Percentiles rank a stretch among this genome's conserved stretches.
phyloP scores from a whole-genome alignment of 1,284 basidiomycete genomes.

The Austroboletus niveus region DNA sequence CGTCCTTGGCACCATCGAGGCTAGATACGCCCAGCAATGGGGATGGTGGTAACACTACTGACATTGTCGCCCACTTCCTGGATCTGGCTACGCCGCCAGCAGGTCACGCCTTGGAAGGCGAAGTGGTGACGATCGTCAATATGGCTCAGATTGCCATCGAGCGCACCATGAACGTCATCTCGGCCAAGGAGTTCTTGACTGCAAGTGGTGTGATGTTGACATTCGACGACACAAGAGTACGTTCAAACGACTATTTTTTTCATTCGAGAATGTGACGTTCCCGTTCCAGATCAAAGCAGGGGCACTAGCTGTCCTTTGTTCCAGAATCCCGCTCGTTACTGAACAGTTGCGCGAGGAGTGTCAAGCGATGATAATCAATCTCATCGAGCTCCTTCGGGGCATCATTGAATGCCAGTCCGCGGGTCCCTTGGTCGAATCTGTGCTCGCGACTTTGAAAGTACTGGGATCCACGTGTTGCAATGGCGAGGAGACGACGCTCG shows the following conservation, averaged over 20 bases:
- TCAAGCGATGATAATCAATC: slow-evolving; percentile 47
- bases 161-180: slow-evolving; percentile 56
- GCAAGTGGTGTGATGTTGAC: slow-evolving; percentile 53
- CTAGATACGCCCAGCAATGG: slow-evolving; percentile 34
- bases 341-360: slow-evolving; percentile 55
- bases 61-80: slow-evolving; percentile 28
- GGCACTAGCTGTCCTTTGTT: slow-evolving; percentile 64
- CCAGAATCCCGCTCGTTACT: slow-evolving; percentile 64
- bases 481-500: slow-evolving; percentile 66
- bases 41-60: slow-evolving; percentile 32
- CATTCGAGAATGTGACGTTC: neutral
- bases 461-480: slow-evolving; percentile 56
- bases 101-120: slow-evolving; percentile 8
- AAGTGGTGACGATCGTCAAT: slow-evolving; percentile 43
- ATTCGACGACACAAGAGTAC: slow-evolving; percentile 48
- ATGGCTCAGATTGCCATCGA: slow-evolving; percentile 49
- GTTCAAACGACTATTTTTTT: neutral
- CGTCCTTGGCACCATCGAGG: slow-evolving; percentile 44
- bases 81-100: slow-evolving; percentile 24
- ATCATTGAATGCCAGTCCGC: slow-evolving; percentile 46
- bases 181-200: slow-evolving; percentile 62
- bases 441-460: slow-evolving; percentile 58
- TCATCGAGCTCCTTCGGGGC: slow-evolving; percentile 49
- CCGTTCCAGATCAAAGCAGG: slow-evolving; percentile 53
- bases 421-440: slow-evolving; percentile 39